phyloP scores from a whole-genome alignment of 495 filamentous ascomycete species.

The Aspergillus nidulans region DNA sequence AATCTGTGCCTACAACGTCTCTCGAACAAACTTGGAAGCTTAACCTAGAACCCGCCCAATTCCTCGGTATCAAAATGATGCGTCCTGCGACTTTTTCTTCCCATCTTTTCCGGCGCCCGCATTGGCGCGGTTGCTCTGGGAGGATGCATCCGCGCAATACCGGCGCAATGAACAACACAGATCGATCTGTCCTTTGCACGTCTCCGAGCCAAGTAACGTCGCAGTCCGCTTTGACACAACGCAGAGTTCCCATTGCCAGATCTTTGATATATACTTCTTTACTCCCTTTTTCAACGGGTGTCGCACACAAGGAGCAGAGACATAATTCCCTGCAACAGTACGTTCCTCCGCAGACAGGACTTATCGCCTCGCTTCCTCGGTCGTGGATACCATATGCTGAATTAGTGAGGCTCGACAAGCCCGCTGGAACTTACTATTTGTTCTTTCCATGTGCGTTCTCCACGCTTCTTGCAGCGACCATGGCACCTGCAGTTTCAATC shows the following conservation, averaged over 20 bases:
- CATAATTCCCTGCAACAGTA: constrained; percentile 43
- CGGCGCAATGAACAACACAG: not conserved
- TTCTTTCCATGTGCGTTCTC: constrained; percentile 94
- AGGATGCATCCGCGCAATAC: not conserved
- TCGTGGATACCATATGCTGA: constrained; percentile 92
- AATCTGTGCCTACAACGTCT: too few species aligned
- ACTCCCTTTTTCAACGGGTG: not conserved
- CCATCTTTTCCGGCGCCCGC: not conserved
- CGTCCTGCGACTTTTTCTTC: not conserved
- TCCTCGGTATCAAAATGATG: not conserved
- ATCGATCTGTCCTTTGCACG: not conserved
- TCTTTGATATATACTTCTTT: not conserved
- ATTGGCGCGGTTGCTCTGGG: not conserved
- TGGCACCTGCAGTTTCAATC: constrained; percentile 54
- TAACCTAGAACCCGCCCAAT: not conserved
- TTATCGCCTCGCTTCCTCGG: constrained; percentile 70
- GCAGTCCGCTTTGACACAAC: not conserved
- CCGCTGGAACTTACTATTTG: constrained; percentile 90
- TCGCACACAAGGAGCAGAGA: not conserved
- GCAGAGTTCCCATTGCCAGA: not conserved
- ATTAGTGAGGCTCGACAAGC: constrained; percentile 88
- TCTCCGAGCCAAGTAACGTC: not conserved
- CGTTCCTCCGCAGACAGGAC: constrained; percentile 63
- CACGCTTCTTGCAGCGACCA: constrained; percentile 54
- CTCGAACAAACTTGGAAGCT: too few species aligned